Percentiles rank a stretch among this genome's conserved stretches.
These are phyloP conservation scores for Tuber melanosporum DNA, from an alignment of 495 filamentous ascomycete species.

Conservation along the genomic window DNA sequence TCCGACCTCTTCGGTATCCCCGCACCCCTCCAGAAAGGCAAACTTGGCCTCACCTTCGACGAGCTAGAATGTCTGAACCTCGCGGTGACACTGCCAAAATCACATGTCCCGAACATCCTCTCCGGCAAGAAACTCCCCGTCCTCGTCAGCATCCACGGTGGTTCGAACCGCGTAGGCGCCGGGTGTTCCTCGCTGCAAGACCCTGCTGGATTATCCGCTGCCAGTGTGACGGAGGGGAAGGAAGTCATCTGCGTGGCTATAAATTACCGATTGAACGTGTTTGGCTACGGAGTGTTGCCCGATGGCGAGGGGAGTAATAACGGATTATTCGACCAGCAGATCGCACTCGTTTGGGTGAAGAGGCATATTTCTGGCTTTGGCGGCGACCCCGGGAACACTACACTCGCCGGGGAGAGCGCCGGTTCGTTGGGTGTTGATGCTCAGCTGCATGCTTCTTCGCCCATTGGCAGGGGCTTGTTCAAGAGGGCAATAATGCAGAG, in stretches of 20 bases:
- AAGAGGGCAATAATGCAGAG: constrained; percentile 15
- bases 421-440: constrained; percentile 22
- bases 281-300: constrained; percentile 9
- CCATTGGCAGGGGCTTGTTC: constrained; percentile 8
- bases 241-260: constrained; percentile 11
- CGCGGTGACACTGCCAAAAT: neutral
- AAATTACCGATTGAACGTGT: constrained; percentile 17
- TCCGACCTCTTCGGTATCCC: neutral
- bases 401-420: constrained; percentile 52
- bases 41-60: neutral
- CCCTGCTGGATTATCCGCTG: constrained; percentile 5
- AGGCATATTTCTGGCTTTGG: constrained; percentile 64
- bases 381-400: constrained; percentile 57
- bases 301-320: constrained; percentile 43
- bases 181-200: neutral
- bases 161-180: neutral
- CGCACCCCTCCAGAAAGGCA: neutral
- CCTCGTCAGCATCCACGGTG: constrained; percentile 18
- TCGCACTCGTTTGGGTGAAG: constrained; percentile 59
- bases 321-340: constrained; percentile 60
- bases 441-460: constrained; percentile 1
- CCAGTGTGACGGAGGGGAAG: neutral
- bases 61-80: neutral
- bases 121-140: constrained; percentile 13
- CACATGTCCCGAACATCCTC: neutral